Conservation (phyloP, 1,139 yeast genomes). For the Kurtzmaniella natalensis region DNA sequence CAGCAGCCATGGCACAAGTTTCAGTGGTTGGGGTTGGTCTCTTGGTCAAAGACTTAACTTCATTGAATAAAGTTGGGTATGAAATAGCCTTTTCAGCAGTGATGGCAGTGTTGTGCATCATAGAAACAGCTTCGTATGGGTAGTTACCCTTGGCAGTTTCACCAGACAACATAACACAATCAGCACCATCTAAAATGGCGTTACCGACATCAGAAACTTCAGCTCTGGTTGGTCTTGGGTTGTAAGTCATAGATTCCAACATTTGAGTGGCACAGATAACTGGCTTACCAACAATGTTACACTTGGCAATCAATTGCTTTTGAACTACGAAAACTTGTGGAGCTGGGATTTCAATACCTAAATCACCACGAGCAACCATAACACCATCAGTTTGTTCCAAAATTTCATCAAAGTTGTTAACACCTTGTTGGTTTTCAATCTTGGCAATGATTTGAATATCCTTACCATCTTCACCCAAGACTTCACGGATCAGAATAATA, state of each 20-base stretch:
- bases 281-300: slow-evolving; percentile 99
- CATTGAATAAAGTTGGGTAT: slow-evolving; percentile 82
- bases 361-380: slow-evolving; percentile 99
- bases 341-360: slow-evolving; percentile 99
- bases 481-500: slow-evolving; percentile 84
- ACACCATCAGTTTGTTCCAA: slow-evolving; percentile 96
- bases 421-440: slow-evolving; percentile 99
- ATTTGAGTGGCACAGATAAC: slow-evolving; percentile 99
- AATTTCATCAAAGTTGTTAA: slow-evolving; percentile 96
- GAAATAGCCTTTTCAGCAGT: slow-evolving; percentile 97
- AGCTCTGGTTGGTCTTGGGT: slow-evolving; percentile 99
- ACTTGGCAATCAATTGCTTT: slow-evolving; percentile 97
- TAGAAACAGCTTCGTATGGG: slow-evolving; percentile 94
- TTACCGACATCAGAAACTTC: slow-evolving; percentile 99
- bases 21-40: slow-evolving; percentile 93
- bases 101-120: slow-evolving; percentile 97
- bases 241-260: slow-evolving; percentile 99
- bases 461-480: slow-evolving; percentile 94
- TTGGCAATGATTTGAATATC: slow-evolving; percentile 93
- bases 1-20: slow-evolving; percentile 97
- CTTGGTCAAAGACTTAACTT: slow-evolving; percentile 78
- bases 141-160: slow-evolving; percentile 99
- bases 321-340: slow-evolving; percentile 98
- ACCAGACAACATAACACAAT: slow-evolving; percentile 99
- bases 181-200: slow-evolving; percentile 99